phyloP scores from a whole-genome alignment of 805 yeast species.

The Candida tibetensis region DNA sequence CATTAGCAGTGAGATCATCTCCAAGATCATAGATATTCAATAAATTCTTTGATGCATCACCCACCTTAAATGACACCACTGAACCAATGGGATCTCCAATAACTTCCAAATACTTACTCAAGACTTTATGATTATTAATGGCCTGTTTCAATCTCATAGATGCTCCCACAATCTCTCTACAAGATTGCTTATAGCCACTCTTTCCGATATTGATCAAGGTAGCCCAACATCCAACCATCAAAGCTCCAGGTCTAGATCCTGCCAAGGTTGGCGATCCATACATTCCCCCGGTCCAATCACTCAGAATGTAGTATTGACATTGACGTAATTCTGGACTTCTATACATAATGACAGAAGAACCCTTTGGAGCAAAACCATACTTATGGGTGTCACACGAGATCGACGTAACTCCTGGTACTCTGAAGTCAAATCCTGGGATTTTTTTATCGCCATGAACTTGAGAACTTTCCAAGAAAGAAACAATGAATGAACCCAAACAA shows the following conservation, averaged over 20 bases:
- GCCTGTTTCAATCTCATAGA: constrained; percentile 55
- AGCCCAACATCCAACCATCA: constrained; percentile 98
- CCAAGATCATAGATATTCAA: constrained; percentile 74
- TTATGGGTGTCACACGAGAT: constrained; percentile 99
- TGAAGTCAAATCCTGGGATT: constrained; percentile 71
- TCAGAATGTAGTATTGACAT: constrained; percentile 77
- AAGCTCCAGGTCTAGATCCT: constrained; percentile 95
- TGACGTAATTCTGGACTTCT: constrained; percentile 63
- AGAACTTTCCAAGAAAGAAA: constrained; percentile 70
- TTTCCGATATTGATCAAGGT: constrained; percentile 80
- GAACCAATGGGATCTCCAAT: constrained; percentile 85
- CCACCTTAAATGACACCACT: constrained; percentile 74
- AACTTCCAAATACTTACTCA: constrained; percentile 54
- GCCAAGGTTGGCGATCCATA: constrained; percentile 97
- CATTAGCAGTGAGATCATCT: constrained; percentile 63
- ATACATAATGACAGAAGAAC: constrained; percentile 91
- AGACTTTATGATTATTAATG: constrained; percentile 43
- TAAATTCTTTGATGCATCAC: constrained; percentile 11
- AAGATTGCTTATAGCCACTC: constrained; percentile 71
- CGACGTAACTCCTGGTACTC: constrained; percentile 88
- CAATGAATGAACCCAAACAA: constrained; percentile 89
- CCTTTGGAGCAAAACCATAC: constrained; percentile 98
- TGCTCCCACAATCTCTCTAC: constrained; percentile 64
- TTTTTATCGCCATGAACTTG: constrained; percentile 42
- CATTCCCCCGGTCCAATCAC: constrained; percentile 92